Evolutionary conservation across 2,329 filamentous ascomycete genomes (phyloP).

Genomic region (Hymenoscyphus occultus): DNA sequence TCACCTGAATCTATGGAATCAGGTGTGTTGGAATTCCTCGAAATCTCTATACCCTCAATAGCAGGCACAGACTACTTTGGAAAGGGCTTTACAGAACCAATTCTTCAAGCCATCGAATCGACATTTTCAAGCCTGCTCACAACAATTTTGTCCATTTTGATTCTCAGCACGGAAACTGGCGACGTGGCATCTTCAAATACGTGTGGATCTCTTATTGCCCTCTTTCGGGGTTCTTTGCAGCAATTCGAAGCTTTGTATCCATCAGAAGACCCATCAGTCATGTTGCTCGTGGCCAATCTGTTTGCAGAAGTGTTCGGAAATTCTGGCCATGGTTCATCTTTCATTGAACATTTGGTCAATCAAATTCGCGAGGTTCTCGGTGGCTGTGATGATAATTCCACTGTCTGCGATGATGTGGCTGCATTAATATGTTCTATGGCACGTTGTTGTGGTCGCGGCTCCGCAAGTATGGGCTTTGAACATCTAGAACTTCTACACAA

Average conservation of each 20-base stretch:
- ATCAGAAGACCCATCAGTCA: constrained; percentile 8
- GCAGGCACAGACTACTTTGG: constrained; percentile 8
- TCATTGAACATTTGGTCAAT: constrained; percentile 15
- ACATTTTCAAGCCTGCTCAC: constrained; percentile 44
- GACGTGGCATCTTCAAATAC: not conserved
- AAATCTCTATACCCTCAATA: constrained; percentile 36
- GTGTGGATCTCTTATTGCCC: constrained; percentile 18
- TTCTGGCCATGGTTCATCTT: not conserved
- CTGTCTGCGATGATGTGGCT: constrained; percentile 22
- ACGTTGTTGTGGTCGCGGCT: constrained; percentile 45
- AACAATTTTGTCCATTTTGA: constrained; percentile 40
- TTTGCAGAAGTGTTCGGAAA: constrained; percentile 12
- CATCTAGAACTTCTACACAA: constrained; percentile 40
- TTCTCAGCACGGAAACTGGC: constrained; percentile 28
- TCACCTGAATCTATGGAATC: constrained; percentile 35
- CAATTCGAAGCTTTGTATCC: constrained; percentile 8
- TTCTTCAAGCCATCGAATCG: constrained; percentile 32
- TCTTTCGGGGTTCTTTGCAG: constrained; percentile 22
- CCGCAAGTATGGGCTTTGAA: constrained; percentile 36
- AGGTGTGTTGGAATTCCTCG: constrained; percentile 40
- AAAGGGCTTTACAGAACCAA: not conserved
- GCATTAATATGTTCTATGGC: constrained; percentile 46
- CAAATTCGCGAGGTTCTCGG: constrained; percentile 13
- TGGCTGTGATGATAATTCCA: not conserved
- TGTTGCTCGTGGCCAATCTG: constrained; percentile 28